phyloP scores from a whole-genome alignment of 257 asterid species.

The Petunia secreta region DNA sequence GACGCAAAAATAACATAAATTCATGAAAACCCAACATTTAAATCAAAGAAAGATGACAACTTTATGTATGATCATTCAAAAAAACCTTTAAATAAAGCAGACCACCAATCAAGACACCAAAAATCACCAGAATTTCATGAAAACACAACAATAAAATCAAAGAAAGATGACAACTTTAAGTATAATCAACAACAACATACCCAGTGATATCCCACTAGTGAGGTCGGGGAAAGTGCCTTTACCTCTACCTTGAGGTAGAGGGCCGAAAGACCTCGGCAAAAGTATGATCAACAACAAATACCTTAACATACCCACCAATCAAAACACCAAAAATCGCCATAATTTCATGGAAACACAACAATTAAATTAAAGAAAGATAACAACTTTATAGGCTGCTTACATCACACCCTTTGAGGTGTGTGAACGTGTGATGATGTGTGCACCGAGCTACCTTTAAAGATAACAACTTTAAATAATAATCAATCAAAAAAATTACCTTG shows the following conservation, averaged over 20 bases:
- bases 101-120: background rate
- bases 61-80: background rate
- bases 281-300: too few relatives aligned
- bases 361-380: background rate
- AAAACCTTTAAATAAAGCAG: background rate
- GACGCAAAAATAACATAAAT: background rate
- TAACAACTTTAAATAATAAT: background rate
- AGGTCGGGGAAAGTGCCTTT: too few relatives aligned
- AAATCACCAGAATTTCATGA: background rate
- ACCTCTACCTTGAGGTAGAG: background rate
- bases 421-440: too few relatives aligned
- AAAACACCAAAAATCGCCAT: background rate
- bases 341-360: background rate
- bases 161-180: background rate
- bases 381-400: background rate
- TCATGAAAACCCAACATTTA: background rate
- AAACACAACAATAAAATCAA: background rate
- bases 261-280: too few relatives aligned
- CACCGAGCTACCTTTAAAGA: too few relatives aligned
- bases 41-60: background rate
- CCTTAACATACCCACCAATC: background rate
- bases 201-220: too few relatives aligned
- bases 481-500: constrained; percentile 39
- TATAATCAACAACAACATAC: too few relatives aligned
- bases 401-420: too few relatives aligned